Base-by-base conservation (phyloP, 1,284 basidiomycete genomes). In the Cutaneotrichosporon sp. region DNA sequence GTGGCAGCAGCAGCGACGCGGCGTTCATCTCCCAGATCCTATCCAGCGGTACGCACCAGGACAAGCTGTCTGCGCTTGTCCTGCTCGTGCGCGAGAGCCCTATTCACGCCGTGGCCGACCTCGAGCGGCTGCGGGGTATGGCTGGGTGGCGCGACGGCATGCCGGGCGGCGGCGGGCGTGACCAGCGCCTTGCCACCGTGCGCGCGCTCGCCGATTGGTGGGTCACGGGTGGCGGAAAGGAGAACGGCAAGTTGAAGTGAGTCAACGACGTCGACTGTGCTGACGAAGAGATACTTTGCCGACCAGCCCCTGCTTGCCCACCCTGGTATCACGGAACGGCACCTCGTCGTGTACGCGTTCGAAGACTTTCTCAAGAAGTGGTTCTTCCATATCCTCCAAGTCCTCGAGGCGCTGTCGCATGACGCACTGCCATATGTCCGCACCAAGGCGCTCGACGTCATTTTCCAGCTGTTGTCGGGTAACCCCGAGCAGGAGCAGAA, bases 401-500 rank as follows among this genome's bases (percentile, higher is more conserved):
- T 89, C 38, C 82, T 98, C 37, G 94, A 98, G 82, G 87, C 87
- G 38, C 81, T 94, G 53, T 87, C 90, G 2, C 81, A 90, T 56
- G 94, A 97, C 70, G 84, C 90, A 0, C 81, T 98, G 2, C 80
- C 85, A 2, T 97, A 96, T 65, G 86, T 96, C 50, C 85, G 92
- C 46, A 89, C 82, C 1, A 89, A 91, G 74, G 80, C 86, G 5
- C 79, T 91, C 60, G 71, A 80, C 21, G 79, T 91, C 58, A 84
- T 90, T 49, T 86, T 80, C 73, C 85, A 84, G 37, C 81, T 98
- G 1, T 82, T 99, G 8, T 82, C 84, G 21, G 88, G 87, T 59
- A 93, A 93, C 65, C 87, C 93, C 0, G 96, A 99, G 70, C 96
- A 99, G 74, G 96, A 98, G 71, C 91, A 97, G 66, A 98, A 97